Conservation (phyloP, 257 asterid genomes). For the Ilex aquifolium region DNA sequence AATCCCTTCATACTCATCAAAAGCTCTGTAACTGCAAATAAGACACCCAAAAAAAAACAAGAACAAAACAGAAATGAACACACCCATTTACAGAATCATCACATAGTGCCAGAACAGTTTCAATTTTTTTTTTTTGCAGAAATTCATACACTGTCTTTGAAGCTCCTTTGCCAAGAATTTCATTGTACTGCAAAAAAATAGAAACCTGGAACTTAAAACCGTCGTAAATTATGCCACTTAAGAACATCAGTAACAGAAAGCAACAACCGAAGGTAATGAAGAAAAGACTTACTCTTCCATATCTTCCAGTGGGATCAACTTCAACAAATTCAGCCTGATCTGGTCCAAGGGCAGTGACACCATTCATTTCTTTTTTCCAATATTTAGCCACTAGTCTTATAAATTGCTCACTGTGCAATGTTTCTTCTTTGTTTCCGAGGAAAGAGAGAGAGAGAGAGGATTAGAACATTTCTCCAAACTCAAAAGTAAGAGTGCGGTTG, state of each 20-base stretch:
- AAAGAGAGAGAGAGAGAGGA: background rate
- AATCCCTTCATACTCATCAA: slow-evolving; percentile 96
- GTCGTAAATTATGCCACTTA: background rate
- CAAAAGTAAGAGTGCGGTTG: background rate
- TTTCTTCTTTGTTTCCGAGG: slow-evolving; percentile 15
- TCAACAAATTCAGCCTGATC: slow-evolving; percentile 76
- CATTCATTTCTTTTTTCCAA: slow-evolving; percentile 42
- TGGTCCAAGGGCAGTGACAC: slow-evolving; percentile 44
- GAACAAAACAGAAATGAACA: background rate
- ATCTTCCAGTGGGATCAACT: slow-evolving; percentile 95
- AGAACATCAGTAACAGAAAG: background rate
- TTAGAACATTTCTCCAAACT: slow-evolving; percentile 1
- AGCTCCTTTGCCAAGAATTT: slow-evolving; percentile 95
- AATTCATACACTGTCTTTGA: slow-evolving; percentile 84
- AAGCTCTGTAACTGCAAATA: slow-evolving; percentile 71
- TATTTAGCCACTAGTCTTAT: background rate
- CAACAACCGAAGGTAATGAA: slow-evolving; percentile 3
- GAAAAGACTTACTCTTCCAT: slow-evolving; percentile 64
- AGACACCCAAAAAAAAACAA: background rate
- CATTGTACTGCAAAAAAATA: slow-evolving; percentile 61
- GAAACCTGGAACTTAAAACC: background rate
- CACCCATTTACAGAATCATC: background rate
- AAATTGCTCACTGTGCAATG: background rate
- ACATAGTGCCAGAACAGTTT: background rate
- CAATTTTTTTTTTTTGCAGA: slow-evolving; percentile 4